phyloP scores from a whole-genome alignment of 2,329 filamentous ascomycete genomes.

The Aspergillus sp. region DNA sequence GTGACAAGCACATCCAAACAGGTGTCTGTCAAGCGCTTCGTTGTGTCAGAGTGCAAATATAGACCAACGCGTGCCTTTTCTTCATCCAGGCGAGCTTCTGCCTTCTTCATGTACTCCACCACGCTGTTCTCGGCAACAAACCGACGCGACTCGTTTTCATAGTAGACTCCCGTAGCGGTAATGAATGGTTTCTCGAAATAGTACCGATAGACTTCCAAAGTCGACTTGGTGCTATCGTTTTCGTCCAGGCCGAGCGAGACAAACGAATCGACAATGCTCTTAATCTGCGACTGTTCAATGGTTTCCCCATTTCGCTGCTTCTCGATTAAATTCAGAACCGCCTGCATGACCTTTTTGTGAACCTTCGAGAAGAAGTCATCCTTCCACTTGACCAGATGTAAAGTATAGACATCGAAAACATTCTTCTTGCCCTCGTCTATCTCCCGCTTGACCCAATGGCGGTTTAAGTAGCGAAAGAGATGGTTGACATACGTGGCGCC shows the following conservation, averaged over 20 bases:
- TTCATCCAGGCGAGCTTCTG: slow-evolving; percentile 76
- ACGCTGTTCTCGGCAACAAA: slow-evolving; percentile 96
- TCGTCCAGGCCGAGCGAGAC: slow-evolving; percentile 92
- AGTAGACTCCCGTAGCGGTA: slow-evolving; percentile 73
- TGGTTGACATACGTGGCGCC: slow-evolving; percentile 97
- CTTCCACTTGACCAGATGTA: slow-evolving; percentile 94
- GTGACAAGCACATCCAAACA: slow-evolving; percentile 87
- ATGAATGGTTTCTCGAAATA: slow-evolving; percentile 94
- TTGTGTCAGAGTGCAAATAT: slow-evolving; percentile 87
- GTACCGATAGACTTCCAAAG: slow-evolving; percentile 84
- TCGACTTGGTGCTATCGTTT: slow-evolving; percentile 84
- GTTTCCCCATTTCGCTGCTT: slow-evolving; percentile 97
- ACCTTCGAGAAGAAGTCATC: slow-evolving; percentile 80
- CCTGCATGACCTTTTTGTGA: slow-evolving; percentile 83
- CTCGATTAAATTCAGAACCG: slow-evolving; percentile 89
- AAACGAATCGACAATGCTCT: slow-evolving; percentile 92
- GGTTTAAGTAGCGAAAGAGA: slow-evolving; percentile 88
- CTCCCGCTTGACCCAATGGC: slow-evolving; percentile 98
- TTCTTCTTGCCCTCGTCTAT: slow-evolving; percentile 99
- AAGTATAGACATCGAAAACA: slow-evolving; percentile 94
- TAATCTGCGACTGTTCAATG: slow-evolving; percentile 94
- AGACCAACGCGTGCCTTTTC: slow-evolving; percentile 90
- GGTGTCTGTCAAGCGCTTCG: slow-evolving; percentile 69
- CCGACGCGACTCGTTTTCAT: slow-evolving; percentile 82
- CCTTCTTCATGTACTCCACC: slow-evolving; percentile 99